These are phyloP conservation scores for Didymella arachidicola DNA, from an alignment of 2,329 filamentous ascomycete genomes.

Conservation along the genomic window DNA sequence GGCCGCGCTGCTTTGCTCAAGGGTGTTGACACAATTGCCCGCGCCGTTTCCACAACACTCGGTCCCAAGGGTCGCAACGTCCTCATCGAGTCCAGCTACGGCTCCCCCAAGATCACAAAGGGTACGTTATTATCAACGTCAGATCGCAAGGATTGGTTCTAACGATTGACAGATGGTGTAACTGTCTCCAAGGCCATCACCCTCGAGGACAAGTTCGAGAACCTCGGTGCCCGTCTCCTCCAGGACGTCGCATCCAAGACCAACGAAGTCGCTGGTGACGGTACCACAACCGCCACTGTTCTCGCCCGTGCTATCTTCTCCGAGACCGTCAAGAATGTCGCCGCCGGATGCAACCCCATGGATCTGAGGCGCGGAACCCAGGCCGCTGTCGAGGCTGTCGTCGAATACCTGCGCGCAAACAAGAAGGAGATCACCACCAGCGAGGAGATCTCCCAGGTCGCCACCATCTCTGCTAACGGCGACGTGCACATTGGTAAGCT, in stretches of 20 bases:
- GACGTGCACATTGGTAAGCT: slow-evolving; percentile 94
- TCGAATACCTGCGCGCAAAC: slow-evolving; percentile 92
- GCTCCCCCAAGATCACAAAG: slow-evolving; percentile 99
- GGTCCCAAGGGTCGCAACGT: slow-evolving; percentile 99
- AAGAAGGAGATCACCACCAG: slow-evolving; percentile 98
- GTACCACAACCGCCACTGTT: slow-evolving; percentile 96
- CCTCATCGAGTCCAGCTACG: slow-evolving; percentile 97
- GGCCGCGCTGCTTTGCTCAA: slow-evolving; percentile 85
- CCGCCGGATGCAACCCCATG: slow-evolving; percentile 99
- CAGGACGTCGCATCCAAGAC: slow-evolving; percentile 99
- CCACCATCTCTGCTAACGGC: slow-evolving; percentile 97
- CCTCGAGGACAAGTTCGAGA: slow-evolving; percentile 99
- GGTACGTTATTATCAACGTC: slow-evolving; percentile 61
- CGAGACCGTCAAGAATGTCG: slow-evolving; percentile 99
- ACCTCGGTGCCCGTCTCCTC: slow-evolving; percentile 93
- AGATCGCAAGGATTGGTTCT: slow-evolving; percentile 17
- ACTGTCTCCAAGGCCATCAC: slow-evolving; percentile 77
- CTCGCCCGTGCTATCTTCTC: slow-evolving; percentile 98
- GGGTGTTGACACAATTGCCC: slow-evolving; percentile 96
- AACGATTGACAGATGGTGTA: slow-evolving; percentile 56
- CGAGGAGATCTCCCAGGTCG: slow-evolving; percentile 96
- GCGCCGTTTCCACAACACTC: slow-evolving; percentile 93
- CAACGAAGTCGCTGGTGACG: slow-evolving; percentile 98
- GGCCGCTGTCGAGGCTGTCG: slow-evolving; percentile 91
- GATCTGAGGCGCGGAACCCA: slow-evolving; percentile 97